Evolutionary conservation across 1,284 basidiomycete species (phyloP), one percentile per base, ranked within the genome.

Genomic region (Cutaneotrichosporon cutaneum): DNA sequence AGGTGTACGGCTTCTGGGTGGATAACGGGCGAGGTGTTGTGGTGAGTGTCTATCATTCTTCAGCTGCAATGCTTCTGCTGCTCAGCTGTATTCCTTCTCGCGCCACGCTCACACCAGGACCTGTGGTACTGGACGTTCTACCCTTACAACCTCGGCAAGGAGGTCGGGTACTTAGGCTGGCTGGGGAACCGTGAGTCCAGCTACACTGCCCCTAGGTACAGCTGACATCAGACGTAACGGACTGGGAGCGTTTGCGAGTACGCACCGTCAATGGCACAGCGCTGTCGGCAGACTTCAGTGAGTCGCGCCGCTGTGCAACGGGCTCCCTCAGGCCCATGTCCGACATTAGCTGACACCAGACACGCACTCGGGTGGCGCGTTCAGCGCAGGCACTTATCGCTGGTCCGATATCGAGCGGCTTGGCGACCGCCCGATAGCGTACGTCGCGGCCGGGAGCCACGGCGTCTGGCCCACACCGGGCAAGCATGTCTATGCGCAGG

Each of bases 81-180:
- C n/a, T n/a, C n/a, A n/a, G n/a, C n/a, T 33, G 9, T 33, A 33
- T 9, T 22, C 13, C n/a, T 18, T 30, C 14, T 24, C 10, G 35
- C 4, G 24, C 39, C n/a, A 44, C 18, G 33, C 35, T 54, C 36
- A 42, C 26, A 33, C 30, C 26, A 60, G 58, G 42, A 56, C n/a
- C 39, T 61, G 30, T 24, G 13, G 58, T 42, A 54, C 21, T 54
- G 44, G 56, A 72, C 65, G 2, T 77, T 70, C 70, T 79, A 78
- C 59, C 77, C 77, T 1, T 77, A 72, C 68, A 79, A 79, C 54
- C 68, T 75, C 22, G 77, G 77, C 27, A 79, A 79, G 64, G 61
- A 68, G 9, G 70, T 77, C 2, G 71, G 72, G 18, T 66, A 68
- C 1, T 69, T 78, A 18, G 77, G 77, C 2, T 64, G 72, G 18